Conservation (phyloP, 78 protist genomes). For the Chrysochromulina parva region DNA sequence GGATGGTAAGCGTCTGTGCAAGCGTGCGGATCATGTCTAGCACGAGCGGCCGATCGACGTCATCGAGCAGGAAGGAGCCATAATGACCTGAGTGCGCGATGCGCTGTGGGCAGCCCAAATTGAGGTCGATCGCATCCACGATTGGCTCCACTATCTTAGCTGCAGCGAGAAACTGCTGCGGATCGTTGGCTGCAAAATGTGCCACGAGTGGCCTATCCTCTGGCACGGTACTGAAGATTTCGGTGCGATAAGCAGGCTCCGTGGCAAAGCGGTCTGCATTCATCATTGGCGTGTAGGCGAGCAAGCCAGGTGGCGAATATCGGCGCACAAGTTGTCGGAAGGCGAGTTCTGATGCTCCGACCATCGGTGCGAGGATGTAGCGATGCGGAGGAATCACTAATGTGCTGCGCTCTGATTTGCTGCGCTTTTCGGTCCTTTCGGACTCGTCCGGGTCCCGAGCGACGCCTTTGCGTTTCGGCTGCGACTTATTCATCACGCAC, state of each 20-base stretch:
- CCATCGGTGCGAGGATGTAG: constrained; percentile 21
- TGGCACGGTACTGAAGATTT: not conserved
- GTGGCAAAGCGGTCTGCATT: not conserved
- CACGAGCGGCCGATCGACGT: not conserved
- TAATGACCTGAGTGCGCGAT: not conserved
- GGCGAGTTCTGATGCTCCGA: constrained; percentile 2
- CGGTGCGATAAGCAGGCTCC: not conserved
- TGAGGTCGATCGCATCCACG: constrained; percentile 52
- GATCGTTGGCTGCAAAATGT: constrained; percentile 19
- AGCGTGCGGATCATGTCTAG: not conserved
- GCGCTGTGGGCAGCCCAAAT: constrained; percentile 47
- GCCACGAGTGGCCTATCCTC: constrained; percentile 44
- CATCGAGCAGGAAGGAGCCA: not conserved
- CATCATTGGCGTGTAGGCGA: constrained; percentile 25
- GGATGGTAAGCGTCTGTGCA: not conserved
- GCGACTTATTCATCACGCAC: too few species aligned
- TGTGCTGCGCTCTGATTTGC: too few species aligned
- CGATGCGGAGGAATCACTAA: too few species aligned
- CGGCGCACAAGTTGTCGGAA: constrained; percentile 27
- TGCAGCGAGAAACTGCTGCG: not conserved
- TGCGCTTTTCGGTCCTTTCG: too few species aligned
- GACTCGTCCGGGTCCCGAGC: too few species aligned
- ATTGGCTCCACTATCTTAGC: not conserved
- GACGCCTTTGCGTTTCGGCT: too few species aligned
- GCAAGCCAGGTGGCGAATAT: not conserved